Evolutionary conservation across 768 basidiomycete species (phyloP), one percentile per base, ranked within the genome.

Genomic region (Leucocoprinus leucothites): DNA sequence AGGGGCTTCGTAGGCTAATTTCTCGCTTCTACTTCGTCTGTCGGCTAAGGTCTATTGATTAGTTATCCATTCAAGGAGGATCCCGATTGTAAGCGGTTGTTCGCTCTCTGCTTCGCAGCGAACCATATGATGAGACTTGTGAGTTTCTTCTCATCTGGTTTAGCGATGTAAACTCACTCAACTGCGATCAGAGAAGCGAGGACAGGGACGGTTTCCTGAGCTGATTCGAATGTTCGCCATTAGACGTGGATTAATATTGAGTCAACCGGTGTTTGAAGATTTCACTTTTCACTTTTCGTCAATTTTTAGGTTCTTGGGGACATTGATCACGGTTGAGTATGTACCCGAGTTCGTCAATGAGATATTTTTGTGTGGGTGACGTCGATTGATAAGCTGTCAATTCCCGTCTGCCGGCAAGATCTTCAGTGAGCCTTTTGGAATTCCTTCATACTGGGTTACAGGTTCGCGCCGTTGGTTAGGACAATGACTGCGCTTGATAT

Each of bases 11-110:
- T 74, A 64, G 42, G 65, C 62, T 22, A 11, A 16, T 26, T 21
- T 49, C 19, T 44, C 21, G 6, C 16, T 36, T 24, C 22, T 31
- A 11, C 13, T 19, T 9, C 7, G 36, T 28, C 11, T 26, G 38
- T 19, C 13, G 19, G 31, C 22, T 22, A 13, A 38, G 5, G 3
- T 38, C 38, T 13, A 9, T 11, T n/a, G 11, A n/a, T 22, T 41
- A 68, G 67, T 14, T 70, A 66, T 58, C 73, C 73, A 6, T 72
- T 74, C 54, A 49, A 52, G 16, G 64, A 69, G 1, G 66, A 70
- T n/a, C 63, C 61, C 14, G 59, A 67, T 24, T 69, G 67, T 42
- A 69, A 68, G 51, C 57, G 67, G 19, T 43, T 69, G 19, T 68
- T 69, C 38, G 59, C 63, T 13, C 56, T 70, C 38, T 68, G 65